Base-by-base conservation (phyloP, 225 moss, liverwort and hornwort genomes). In the Pseudoscleropodium purum region DNA sequence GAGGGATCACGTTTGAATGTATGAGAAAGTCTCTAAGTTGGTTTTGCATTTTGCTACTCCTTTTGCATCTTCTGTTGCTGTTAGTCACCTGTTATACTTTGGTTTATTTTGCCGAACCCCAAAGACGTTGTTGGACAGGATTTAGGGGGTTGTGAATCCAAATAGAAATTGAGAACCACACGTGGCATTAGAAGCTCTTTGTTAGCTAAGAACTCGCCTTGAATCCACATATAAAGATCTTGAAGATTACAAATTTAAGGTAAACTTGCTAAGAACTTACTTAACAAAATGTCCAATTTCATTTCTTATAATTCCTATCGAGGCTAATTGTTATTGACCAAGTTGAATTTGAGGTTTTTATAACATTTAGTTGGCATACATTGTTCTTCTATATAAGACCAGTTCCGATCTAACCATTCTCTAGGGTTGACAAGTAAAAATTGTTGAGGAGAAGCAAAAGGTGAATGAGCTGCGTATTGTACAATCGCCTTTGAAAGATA, bases 391-490 rank as follows among this genome's bases (percentile, higher is more conserved):
- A 7, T 12, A 49, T 56, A 83, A 66, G 54, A 36, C 64, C 77
- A 9, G 30, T 81, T 60, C 66, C 65, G 75, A 61, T 61, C 76
- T 91, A 86, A 93, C 52, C 79, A 66, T 74, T 85, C 37, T 66
- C 34, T 84, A 67, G 60, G n/a, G 33, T 84, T 90, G 81, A n/a
- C 94, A 98, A 96, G 92, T 89, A 45, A 95, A 92, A 93, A 94
- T 99, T 60, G 91, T 84, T 27, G 95, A 92, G 79, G 98, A 99
- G 92, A 97, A 94, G 87, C 93, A 93, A 61, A 92, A 95, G 52
- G 87, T 99, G 86, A 92, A 87, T 66, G 97, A 96, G 73, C 93
- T 99, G 34, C 94, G 98, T 65, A 93, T 93, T 73, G 93, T 93
- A 68, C 93, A 96, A 57, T 93, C 96, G 45, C 96, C 97, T 14